A percentile compares a stretch with the other conserved stretches of the same genome.
Evolutionary conservation across 345 rosid species (phyloP).

Genomic region (Anastatica hierochuntica): DNA sequence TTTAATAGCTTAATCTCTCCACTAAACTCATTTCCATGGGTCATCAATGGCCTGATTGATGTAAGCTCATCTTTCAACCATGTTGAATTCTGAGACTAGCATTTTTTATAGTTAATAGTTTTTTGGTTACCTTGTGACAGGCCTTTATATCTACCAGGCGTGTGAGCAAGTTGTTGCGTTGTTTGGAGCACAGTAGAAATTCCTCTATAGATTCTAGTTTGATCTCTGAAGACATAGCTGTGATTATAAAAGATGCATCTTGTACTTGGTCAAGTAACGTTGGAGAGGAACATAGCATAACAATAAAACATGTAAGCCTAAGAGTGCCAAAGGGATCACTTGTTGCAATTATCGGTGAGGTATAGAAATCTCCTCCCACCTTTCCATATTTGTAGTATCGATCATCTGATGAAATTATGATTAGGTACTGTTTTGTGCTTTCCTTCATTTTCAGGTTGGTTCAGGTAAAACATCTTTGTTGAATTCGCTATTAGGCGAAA

Average conservation of each 20-base stretch:
- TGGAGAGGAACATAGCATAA: slow-evolving; percentile 34
- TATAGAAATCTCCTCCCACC: slow-evolving; percentile 9
- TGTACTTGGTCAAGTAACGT: slow-evolving; percentile 58
- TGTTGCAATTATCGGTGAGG: slow-evolving; percentile 84
- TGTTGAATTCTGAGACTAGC: background rate
- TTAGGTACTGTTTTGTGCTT: background rate
- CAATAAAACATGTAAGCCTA: slow-evolving; percentile 47
- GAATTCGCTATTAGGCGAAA: slow-evolving; percentile 64
- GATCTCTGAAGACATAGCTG: slow-evolving; percentile 36
- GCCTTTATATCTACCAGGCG: slow-evolving; percentile 81
- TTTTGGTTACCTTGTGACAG: slow-evolving; percentile 27
- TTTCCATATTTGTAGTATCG: background rate
- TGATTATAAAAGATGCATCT: slow-evolving; percentile 52
- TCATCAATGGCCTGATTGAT: slow-evolving; percentile 87
- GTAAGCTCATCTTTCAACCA: slow-evolving; percentile 41
- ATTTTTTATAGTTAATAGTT: slow-evolving; percentile 1
- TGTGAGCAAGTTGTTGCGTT: slow-evolving; percentile 67
- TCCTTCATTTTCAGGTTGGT: slow-evolving; percentile 56
- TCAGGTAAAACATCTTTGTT: slow-evolving; percentile 92
- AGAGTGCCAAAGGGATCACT: slow-evolving; percentile 53
- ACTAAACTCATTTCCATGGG: slow-evolving; percentile 94
- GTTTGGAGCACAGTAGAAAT: slow-evolving; percentile 37
- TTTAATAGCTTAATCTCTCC: slow-evolving; percentile 86
- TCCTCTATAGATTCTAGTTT: slow-evolving; percentile 25
- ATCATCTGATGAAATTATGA: background rate